Conservation (phyloP, 371 early-diverging fungal genomes). For the Coemansia sp. region DNA sequence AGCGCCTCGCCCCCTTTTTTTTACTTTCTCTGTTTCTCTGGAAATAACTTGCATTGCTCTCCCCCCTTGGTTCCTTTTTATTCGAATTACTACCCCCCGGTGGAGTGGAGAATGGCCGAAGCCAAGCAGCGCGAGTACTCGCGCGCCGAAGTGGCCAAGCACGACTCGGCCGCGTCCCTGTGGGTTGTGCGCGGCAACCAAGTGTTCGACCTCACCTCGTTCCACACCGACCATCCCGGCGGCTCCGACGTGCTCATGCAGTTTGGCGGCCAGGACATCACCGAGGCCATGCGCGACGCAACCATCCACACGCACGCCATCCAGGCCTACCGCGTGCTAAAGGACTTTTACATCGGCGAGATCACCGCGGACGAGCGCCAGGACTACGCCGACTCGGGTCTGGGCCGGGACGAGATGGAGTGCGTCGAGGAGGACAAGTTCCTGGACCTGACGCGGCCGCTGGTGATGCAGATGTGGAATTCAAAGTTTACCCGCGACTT, state of each 20-base stretch:
- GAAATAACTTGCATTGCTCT: slow-evolving; percentile 4
- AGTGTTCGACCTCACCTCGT: slow-evolving; percentile 86
- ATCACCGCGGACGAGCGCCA: slow-evolving; percentile 50
- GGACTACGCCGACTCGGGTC: not conserved
- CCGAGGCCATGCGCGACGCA: slow-evolving; percentile 70
- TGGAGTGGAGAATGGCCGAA: not conserved
- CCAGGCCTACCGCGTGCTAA: slow-evolving; percentile 80
- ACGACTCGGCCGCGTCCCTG: slow-evolving; percentile 62
- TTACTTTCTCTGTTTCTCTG: too few relatives aligned
- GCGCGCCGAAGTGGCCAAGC: slow-evolving; percentile 65
- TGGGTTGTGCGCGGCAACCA: slow-evolving; percentile 74
- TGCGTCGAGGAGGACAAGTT: slow-evolving; percentile 60
- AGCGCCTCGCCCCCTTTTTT: too few relatives aligned
- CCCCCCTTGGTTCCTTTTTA: not conserved
- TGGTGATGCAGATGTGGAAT: slow-evolving; percentile 78
- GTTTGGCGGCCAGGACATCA: slow-evolving; percentile 75
- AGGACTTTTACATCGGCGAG: slow-evolving; percentile 75
- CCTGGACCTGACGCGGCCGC: slow-evolving; percentile 77
- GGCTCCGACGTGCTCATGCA: slow-evolving; percentile 74
- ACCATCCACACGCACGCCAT: slow-evolving; percentile 78
- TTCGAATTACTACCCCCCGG: not conserved
- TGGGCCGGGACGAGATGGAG: slow-evolving; percentile 49
- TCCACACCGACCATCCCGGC: slow-evolving; percentile 80
- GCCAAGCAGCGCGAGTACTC: slow-evolving; percentile 53
- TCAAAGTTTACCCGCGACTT: slow-evolving; percentile 71